These are phyloP conservation scores for Cymbomonas tetramitiformis DNA, from an alignment of 139 green algal genomes.

Conservation along the genomic window DNA sequence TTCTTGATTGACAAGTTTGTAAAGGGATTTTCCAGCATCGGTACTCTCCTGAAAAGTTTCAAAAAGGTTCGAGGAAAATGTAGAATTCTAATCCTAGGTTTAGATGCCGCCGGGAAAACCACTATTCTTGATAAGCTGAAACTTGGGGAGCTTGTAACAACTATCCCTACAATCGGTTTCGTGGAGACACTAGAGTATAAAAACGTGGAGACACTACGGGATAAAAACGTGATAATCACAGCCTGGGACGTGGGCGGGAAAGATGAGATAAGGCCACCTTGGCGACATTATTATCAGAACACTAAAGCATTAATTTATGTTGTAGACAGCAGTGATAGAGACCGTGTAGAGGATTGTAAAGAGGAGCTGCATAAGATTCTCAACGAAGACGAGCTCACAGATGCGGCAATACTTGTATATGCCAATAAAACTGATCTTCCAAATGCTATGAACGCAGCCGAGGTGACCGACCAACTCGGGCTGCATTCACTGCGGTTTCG, in stretches of 20 bases:
- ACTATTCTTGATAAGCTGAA: constrained; percentile 99
- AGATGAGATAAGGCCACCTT: constrained; percentile 91
- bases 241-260: constrained; percentile 83
- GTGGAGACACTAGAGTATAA: too few species aligned
- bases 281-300: constrained; percentile 98
- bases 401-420: constrained; percentile 86
- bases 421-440: constrained; percentile 97
- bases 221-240: constrained; percentile 99
- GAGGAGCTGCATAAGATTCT: constrained; percentile 91
- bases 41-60: too few species aligned
- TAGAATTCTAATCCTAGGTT: too few species aligned
- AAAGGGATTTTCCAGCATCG: too few species aligned
- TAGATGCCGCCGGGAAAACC: constrained; percentile 97
- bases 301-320: constrained; percentile 98
- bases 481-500: constrained; percentile 79
- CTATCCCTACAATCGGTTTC: constrained; percentile 98
- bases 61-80: too few species aligned
- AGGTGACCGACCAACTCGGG: constrained; percentile 79
- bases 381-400: constrained; percentile 89
- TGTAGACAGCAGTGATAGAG: constrained; percentile 84
- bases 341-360: constrained; percentile 69
- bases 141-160: constrained; percentile 93
- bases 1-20: too few species aligned
- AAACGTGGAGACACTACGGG: constrained; percentile 98
- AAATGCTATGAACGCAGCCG: constrained; percentile 70